Evolutionary conservation across 352 stramenopile genomes (phyloP), one percentile per base, ranked within the genome.

Genomic region (Phytophthora cactorum): DNA sequence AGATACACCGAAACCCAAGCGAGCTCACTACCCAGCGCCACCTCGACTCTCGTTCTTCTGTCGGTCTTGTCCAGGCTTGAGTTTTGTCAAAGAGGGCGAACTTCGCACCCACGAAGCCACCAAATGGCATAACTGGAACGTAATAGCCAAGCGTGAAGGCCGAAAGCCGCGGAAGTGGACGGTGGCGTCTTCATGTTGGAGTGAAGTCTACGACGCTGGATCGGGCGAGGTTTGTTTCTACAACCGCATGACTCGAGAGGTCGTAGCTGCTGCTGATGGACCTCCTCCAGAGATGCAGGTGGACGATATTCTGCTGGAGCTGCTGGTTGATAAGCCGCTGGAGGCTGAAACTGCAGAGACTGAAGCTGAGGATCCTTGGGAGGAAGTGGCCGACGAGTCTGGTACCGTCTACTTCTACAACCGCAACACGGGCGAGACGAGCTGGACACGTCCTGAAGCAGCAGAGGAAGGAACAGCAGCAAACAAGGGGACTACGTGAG

Each of bases 61-160:
- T 52, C 83, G 83, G 1, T 36, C 83, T 12, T 95, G 83, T 53
- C 82, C 84, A 1, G 84, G 84, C 32, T 69, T 90, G 45, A 93
- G 77, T 51, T 95, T 86, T 66, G 74, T 68, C n/a, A 88, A 82
- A n/a, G 59, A 65, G 2, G 46, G 60, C 14, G 86, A 95, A 50
- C 69, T 95, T 5, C 55, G 61, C 29, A 79, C 77, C 8, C 86
- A 94, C 59, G 82, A 92, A 57, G 69, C 73, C 36, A 92, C 84
- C n/a, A 89, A 91, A 60, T 95, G 86, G 86, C 86, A 95, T 52
- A 75, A 60, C n/a, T 91, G 81, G 83, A 95, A 95, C 53, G 17
- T 82, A 9, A 7, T 65, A 39, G 72, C 80, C 6, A 82, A 90
- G 17, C 52, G 47, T 8, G 60, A 79, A 51, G 76, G 72, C 29